Percentiles rank a stretch among this genome's conserved stretches.
Conservation (phyloP, 2,329 filamentous ascomycete species). For the Didymella segeticola region DNA sequence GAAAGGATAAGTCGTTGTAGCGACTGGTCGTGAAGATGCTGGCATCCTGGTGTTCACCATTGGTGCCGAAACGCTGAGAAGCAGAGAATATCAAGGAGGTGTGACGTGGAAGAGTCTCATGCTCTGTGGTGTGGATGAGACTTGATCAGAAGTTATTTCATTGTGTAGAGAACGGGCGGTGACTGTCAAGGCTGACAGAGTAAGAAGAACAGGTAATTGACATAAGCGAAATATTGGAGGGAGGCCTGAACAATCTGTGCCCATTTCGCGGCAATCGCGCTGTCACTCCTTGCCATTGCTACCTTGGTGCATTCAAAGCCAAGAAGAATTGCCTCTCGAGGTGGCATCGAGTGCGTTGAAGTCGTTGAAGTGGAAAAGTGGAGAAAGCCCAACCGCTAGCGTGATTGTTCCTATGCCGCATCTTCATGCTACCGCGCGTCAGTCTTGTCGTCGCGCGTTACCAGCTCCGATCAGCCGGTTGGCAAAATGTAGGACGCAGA, state of each 20-base stretch:
- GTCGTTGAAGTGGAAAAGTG: not conserved
- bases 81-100: not conserved
- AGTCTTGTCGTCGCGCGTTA: not conserved
- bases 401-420: not conserved
- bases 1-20: conserved; percentile 5
- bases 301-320: not conserved
- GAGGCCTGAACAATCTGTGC: not conserved
- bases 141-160: too few species aligned
- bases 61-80: not conserved
- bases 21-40: not conserved
- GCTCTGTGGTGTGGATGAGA: too few species aligned
- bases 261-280: not conserved
- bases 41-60: not conserved
- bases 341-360: not conserved
- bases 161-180: too few species aligned
- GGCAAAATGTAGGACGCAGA: too few species aligned
- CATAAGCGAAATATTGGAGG: not conserved
- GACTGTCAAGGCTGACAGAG: not conserved
- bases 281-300: not conserved
- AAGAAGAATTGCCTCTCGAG: not conserved
- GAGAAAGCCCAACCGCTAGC: not conserved
- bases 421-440: not conserved
- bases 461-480: too few species aligned
- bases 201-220: not conserved
- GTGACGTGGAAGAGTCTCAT: too few species aligned